Evolutionary conservation across 768 basidiomycete genomes (phyloP), one percentile per base, ranked within the genome.

Genomic region (Tulasnella sp.): DNA sequence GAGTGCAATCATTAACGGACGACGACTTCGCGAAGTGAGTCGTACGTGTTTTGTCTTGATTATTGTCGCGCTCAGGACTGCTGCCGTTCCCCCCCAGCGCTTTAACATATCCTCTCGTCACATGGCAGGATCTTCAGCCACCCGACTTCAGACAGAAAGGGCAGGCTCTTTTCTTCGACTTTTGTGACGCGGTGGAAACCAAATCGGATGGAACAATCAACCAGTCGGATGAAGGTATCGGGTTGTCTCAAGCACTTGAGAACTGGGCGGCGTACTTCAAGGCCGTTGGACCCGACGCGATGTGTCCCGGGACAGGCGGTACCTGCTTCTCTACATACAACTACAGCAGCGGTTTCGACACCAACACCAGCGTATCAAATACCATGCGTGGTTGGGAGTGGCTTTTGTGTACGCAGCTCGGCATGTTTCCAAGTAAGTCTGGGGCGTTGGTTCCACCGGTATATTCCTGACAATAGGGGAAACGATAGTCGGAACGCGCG

Each of bases 111-210:
- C 75, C 75, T 48, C 46, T 76, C 44, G 6, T 14, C 75, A 58
- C 42, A 24, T 78, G 77, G 77, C 62, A 78, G 68, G 12, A 68
- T 10, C 77, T 71, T n/a, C 77, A 78, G 40, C 34, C 77, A 19
- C 18, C 12, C 0, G 56, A 68, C n/a, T 78, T 39, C 40, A 12
- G 24, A 24, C 24, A 24, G 1, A 19, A 24, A 14, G 68, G 77
- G 16, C 34, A 39, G 36, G 21, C 38, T 4, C 27, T 39, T 31
- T 78, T 80, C 58, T 80, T 79, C 77, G 31, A 78, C 1, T 78
- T 77, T 21, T 80, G 80, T 40, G 80, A 80, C 56, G 77, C 80
- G 16, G 24, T 80, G 19, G 80, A 80, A 68, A 52, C 38, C 19
- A 38, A 44, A 18, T 18, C 31, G 10, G n/a, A 71, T 56, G 72